These are phyloP conservation scores for Cystobasidium tubakii DNA, from an alignment of 768 basidiomycete species.

Conservation along the genomic window DNA sequence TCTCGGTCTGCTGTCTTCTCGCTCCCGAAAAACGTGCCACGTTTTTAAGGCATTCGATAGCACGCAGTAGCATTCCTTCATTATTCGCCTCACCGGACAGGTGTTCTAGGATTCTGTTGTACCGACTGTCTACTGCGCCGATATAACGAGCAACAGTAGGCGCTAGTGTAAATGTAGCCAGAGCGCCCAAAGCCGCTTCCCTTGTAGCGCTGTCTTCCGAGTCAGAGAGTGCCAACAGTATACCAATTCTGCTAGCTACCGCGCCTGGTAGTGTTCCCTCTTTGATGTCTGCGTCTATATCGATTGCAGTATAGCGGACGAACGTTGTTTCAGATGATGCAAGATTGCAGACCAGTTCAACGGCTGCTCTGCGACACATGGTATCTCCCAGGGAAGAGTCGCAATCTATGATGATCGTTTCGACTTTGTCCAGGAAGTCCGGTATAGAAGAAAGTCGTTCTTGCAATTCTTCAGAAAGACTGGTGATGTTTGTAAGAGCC, in stretches of 20 bases:
- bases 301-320: conserved; percentile 35
- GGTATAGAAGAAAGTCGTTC: conserved; percentile 57
- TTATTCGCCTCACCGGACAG: conserved; percentile 20
- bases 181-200: conserved; percentile 80
- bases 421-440: conserved; percentile 60
- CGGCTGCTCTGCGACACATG: conserved; percentile 76
- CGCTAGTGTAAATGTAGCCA: conserved; percentile 70
- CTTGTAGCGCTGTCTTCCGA: conserved; percentile 78
- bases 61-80: conserved; percentile 23
- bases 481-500: conserved; percentile 92
- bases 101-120: conserved; percentile 27
- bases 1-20: background rate
- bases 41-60: conserved; percentile 48
- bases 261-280: conserved; percentile 54
- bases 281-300: conserved; percentile 41
- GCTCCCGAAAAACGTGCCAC: conserved; percentile 7
- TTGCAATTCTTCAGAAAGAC: conserved; percentile 63
- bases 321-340: conserved; percentile 70
- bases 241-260: conserved; percentile 56
- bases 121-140: background rate
- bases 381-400: conserved; percentile 45
- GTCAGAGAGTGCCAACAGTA: conserved; percentile 77
- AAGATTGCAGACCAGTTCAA: conserved; percentile 87
- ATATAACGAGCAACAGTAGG: conserved; percentile 44
- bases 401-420: conserved; percentile 60